These are phyloP conservation scores for Trypanosoma mega DNA, from an alignment of 208 protist species.

Conservation along the genomic window DNA sequence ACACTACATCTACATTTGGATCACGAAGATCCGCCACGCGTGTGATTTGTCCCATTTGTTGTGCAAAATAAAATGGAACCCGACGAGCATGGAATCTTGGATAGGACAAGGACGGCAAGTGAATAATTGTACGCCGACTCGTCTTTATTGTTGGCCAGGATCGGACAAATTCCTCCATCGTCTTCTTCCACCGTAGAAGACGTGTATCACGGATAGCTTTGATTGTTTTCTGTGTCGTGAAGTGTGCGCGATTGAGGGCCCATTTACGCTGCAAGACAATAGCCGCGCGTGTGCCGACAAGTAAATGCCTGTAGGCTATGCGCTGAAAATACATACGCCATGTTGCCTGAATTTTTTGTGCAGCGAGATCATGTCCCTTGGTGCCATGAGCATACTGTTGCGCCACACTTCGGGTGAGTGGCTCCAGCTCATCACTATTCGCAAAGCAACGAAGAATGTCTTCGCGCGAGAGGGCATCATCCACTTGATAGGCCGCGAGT, in stretches of 20 bases:
- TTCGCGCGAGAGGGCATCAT: conserved; percentile 36
- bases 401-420: conserved; percentile 42
- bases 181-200: conserved; percentile 68
- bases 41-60: conserved; percentile 82
- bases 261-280: conserved; percentile 85
- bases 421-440: conserved; percentile 80
- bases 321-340: conserved; percentile 88
- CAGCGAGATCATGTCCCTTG: conserved; percentile 66
- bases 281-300: conserved; percentile 76
- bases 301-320: conserved; percentile 75
- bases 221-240: conserved; percentile 65
- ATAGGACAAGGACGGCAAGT: conserved; percentile 87
- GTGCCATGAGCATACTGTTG: conserved; percentile 64
- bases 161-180: conserved; percentile 77
- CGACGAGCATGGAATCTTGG: conserved; percentile 73
- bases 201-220: conserved; percentile 51
- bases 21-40: conserved; percentile 79
- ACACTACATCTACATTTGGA: conserved; percentile 76
- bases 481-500: conserved; percentile 66
- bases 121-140: conserved; percentile 63
- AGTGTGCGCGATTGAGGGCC: conserved; percentile 74
- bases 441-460: conserved; percentile 81
- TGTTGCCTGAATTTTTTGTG: conserved; percentile 86
- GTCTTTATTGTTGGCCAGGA: conserved; percentile 70
- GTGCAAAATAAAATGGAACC: conserved; percentile 75